These are phyloP conservation scores for Colletotrichum melonis DNA, from an alignment of 2,329 filamentous ascomycete genomes.

Conservation along the genomic window DNA sequence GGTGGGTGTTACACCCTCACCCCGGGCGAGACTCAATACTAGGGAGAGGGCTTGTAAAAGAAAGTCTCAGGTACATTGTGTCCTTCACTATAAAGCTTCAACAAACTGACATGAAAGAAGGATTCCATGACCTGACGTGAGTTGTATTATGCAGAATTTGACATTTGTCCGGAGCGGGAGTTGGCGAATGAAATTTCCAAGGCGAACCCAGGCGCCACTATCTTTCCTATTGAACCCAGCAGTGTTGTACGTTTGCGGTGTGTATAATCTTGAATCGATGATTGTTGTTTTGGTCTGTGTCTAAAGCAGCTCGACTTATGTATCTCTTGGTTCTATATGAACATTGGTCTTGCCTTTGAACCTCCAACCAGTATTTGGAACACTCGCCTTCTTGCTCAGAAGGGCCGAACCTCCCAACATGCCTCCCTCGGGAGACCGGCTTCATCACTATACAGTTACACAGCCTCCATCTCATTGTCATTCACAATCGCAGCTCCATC, in stretches of 20 bases:
- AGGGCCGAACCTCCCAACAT: neutral
- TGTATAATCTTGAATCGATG: neutral
- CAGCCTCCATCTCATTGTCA: constrained; percentile 26
- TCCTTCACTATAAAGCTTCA: neutral
- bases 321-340: neutral
- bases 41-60: neutral
- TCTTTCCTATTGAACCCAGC: neutral
- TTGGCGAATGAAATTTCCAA: neutral
- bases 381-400: too few relatives aligned
- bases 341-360: neutral
- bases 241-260: neutral
- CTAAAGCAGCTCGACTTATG: neutral
- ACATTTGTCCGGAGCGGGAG: constrained; percentile 17
- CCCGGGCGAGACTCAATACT: neutral
- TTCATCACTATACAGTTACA: neutral
- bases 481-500: neutral
- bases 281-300: neutral
- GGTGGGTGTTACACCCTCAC: neutral
- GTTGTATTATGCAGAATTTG: constrained; percentile 1
- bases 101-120: neutral
- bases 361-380: neutral
- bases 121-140: constrained; percentile 11
- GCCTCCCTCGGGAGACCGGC: neutral
- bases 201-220: constrained; percentile 25
- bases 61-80: neutral